Evolutionary conservation across 2,329 filamentous ascomycete genomes (phyloP).

Genomic region (Cercospora zeae-maydis): DNA sequence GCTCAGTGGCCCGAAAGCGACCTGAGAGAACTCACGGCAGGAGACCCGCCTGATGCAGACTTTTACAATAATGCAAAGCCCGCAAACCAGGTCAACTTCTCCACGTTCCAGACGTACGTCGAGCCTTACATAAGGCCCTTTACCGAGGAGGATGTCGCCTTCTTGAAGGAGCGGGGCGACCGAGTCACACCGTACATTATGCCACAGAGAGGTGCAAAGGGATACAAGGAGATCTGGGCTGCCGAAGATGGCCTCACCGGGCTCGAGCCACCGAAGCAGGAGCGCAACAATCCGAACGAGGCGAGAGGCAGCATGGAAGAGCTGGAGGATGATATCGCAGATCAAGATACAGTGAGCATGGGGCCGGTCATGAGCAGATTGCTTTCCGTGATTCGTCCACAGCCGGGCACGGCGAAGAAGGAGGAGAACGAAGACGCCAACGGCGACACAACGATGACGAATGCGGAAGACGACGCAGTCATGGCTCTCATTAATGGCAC

Average conservation of each 20-base stretch:
- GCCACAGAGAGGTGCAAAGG: slow-evolving; percentile 75
- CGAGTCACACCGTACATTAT: slow-evolving; percentile 79
- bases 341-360: slow-evolving; percentile 84
- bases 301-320: slow-evolving; percentile 80
- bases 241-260: slow-evolving; percentile 84
- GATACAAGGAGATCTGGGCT: slow-evolving; percentile 88
- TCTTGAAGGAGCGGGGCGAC: slow-evolving; percentile 82
- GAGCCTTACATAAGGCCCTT: slow-evolving; percentile 88
- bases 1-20: slow-evolving; percentile 76
- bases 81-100: slow-evolving; percentile 87
- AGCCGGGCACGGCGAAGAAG: slow-evolving; percentile 49
- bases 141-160: slow-evolving; percentile 89
- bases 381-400: slow-evolving; percentile 75
- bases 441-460: slow-evolving; percentile 43
- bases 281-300: slow-evolving; percentile 70
- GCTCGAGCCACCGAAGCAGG: slow-evolving; percentile 64
- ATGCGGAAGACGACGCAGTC: slow-evolving; percentile 44
- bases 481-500: slow-evolving; percentile 28
- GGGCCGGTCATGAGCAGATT: slow-evolving; percentile 82
- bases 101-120: slow-evolving; percentile 86
- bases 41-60: slow-evolving; percentile 86
- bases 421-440: slow-evolving; percentile 49
- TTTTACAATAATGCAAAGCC: slow-evolving; percentile 86
- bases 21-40: slow-evolving; percentile 78
- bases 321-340: slow-evolving; percentile 79